phyloP scores from a whole-genome alignment of 306 rosid genomes.

The Acacia crassicarpa region DNA sequence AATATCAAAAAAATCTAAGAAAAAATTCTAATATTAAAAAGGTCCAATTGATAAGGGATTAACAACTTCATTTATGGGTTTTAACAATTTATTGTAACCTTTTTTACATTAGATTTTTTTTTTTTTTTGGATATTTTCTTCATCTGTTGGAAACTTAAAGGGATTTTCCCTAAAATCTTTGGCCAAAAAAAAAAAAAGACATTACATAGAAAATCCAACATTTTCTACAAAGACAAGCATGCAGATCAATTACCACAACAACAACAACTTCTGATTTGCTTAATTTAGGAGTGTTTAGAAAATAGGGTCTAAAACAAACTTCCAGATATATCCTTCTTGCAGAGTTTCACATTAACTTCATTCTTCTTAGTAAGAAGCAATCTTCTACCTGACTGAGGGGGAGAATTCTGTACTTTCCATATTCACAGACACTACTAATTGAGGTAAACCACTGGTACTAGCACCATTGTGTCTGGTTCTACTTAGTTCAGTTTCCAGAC shows the following conservation, averaged over 20 bases:
- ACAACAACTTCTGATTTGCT: not conserved
- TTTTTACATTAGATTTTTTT: no score
- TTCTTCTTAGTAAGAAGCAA: not conserved
- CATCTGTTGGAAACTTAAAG: no score
- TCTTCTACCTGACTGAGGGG: not conserved
- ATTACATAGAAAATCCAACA: not conserved
- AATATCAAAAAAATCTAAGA: no score
- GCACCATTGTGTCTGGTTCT: not conserved
- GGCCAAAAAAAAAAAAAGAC: no score
- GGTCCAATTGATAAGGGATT: no score
- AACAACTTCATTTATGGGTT: no score
- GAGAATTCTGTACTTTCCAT: not conserved
- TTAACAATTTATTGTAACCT: no score
- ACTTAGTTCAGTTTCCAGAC: slow-evolving; percentile 38
- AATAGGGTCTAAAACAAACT: no score
- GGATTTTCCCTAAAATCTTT: no score
- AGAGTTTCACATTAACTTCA: not conserved
- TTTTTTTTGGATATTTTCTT: no score
- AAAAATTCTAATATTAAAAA: no score
- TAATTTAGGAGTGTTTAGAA: not conserved
- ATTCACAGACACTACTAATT: not conserved
- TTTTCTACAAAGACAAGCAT: not conserved
- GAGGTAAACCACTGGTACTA: not conserved
- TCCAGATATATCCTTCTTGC: not conserved
- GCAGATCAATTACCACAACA: not conserved